These are phyloP conservation scores for Penicillium sp. DNA, from an alignment of 2,329 filamentous ascomycete genomes.

Conservation along the genomic window DNA sequence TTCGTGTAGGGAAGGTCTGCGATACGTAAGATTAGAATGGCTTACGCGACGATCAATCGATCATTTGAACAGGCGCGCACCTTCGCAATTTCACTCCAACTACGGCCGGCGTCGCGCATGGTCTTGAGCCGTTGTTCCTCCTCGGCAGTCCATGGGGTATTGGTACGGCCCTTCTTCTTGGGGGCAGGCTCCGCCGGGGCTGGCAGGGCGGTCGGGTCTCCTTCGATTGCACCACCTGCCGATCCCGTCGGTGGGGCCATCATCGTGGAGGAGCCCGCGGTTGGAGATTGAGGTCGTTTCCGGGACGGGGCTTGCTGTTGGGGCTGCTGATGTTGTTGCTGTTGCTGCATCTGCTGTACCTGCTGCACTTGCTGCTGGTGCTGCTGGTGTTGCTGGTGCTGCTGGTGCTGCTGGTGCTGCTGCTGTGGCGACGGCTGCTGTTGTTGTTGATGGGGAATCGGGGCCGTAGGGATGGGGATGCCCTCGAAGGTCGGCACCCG, in stretches of 20 bases:
- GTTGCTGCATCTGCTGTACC: conserved; percentile 26
- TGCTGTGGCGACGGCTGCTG: conserved; percentile 35
- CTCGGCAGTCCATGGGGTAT: conserved; percentile 95
- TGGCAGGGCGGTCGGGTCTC: conserved; percentile 27
- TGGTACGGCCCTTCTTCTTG: conserved; percentile 91
- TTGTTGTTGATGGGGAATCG: conserved; percentile 28
- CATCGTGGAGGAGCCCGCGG: conserved; percentile 38
- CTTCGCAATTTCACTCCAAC: conserved; percentile 98
- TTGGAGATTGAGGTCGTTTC: conserved; percentile 48
- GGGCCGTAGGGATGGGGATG: conserved; percentile 43
- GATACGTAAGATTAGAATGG: conserved; percentile 8
- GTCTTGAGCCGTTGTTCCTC: conserved; percentile 91
- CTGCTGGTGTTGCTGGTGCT: conserved; percentile 28
- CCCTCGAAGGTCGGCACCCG: conserved; percentile 40
- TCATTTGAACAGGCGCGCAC: conserved; percentile 51
- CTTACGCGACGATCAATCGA: not conserved
- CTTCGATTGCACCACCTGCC: conserved; percentile 33
- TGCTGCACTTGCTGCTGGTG: conserved; percentile 34
- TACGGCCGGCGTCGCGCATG: conserved; percentile 90
- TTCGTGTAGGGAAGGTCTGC: conserved; percentile 86
- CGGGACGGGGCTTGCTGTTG: conserved; percentile 32
- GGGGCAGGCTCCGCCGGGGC: conserved; percentile 35
- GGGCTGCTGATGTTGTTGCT: conserved; percentile 31
- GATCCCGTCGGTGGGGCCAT: conserved; percentile 38
- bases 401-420: conserved; percentile 6